These are phyloP conservation scores for Solanum microdontum DNA, from an alignment of 257 asterid species.

Conservation along the genomic window DNA sequence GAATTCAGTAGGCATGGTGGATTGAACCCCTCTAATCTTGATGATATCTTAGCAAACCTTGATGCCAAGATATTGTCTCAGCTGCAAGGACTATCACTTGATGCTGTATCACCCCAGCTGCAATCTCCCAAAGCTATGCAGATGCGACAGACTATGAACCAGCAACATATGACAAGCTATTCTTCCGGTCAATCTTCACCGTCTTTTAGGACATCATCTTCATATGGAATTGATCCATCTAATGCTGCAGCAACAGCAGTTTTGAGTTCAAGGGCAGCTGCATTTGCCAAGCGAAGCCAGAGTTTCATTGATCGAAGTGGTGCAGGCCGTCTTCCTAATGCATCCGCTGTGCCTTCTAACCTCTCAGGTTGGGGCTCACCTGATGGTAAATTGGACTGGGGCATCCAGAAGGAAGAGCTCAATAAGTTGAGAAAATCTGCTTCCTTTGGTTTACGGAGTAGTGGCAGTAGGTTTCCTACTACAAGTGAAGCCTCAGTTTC, in stretches of 20 bases:
- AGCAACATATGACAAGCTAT: conserved; percentile 13
- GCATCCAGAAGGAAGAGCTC: conserved; percentile 29
- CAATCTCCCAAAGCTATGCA: conserved; percentile 16
- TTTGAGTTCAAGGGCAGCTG: conserved; percentile 20
- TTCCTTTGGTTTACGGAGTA: conserved; percentile 25
- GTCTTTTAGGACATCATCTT: conserved; percentile 16
- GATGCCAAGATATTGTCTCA: conserved; percentile 17
- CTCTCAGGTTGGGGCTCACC: conserved; percentile 34
- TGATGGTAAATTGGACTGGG: conserved; percentile 36
- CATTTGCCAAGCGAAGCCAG: conserved; percentile 34
- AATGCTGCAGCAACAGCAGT: conserved; percentile 6
- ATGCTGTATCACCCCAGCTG: conserved; percentile 7
- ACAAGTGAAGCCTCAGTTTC: conserved; percentile 1
- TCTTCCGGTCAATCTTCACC: conserved; percentile 8
- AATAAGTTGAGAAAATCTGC: conserved; percentile 34
- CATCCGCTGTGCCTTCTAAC: conserved; percentile 2
- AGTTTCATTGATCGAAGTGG: conserved; percentile 27
- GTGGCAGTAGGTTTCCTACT: conserved; percentile 4
- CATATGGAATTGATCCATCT: conserved; percentile 15
- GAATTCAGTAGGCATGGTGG: conserved; percentile 10
- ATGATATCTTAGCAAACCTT: conserved; percentile 12
- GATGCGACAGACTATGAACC: conserved; percentile 9
- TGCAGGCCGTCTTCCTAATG: background rate
- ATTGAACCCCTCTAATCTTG: conserved; percentile 17
- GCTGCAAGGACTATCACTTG: conserved; percentile 16